Evolutionary conservation across 2,329 filamentous ascomycete genomes (phyloP), one percentile per base, ranked within the genome.

Genomic region (Clonostachys sp.): DNA sequence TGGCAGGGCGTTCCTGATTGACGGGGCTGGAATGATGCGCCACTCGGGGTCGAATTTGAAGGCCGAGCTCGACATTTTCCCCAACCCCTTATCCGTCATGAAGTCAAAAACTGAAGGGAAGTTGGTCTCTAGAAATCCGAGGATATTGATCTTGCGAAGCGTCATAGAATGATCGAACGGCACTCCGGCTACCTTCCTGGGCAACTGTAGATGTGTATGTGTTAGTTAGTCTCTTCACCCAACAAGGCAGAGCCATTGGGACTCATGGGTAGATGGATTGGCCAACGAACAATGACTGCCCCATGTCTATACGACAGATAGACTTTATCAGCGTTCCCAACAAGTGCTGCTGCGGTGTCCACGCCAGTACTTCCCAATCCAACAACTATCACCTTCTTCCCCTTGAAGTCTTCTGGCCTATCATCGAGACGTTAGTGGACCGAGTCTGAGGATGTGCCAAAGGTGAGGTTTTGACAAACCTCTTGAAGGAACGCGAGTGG

Each of bases 311-410:
- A 42, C 4, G 47, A 38, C 10, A 48, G 39, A 33, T 13, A 12
- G 4, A 48, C 13, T 3, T n/a, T 41, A 10, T 36, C 17, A 7
- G 47, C 47, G 3, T 65, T 55, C 0, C 59, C 58, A 0, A 63
- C 55, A 5, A 74, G 57, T 6, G 58, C 56, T 2, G 64, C 48
- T 13, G 58, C 57, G 0, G 57, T 58, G 20, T 63, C 61, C 16
- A 53, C 57, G 3, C 57, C 57, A 1, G 67, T 72, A 42, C 66
- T 68, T 14, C 67, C 66, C 20, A 74, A 54, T 6, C 73, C 73
- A 4, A 75, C 59, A 0, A 77, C 57, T 1, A 76, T 47, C 3
- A 76, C 68, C 10, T 58, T 70, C 51, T 73, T 69, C 9, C 58
- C 65, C 13, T 63, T 59, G 54, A 71, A 74, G 5, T 51, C 43